Percentiles rank a stretch among this genome's conserved stretches.
Evolutionary conservation across 352 stramenopile genomes (phyloP).

Genomic region (Pythium periplocum): DNA sequence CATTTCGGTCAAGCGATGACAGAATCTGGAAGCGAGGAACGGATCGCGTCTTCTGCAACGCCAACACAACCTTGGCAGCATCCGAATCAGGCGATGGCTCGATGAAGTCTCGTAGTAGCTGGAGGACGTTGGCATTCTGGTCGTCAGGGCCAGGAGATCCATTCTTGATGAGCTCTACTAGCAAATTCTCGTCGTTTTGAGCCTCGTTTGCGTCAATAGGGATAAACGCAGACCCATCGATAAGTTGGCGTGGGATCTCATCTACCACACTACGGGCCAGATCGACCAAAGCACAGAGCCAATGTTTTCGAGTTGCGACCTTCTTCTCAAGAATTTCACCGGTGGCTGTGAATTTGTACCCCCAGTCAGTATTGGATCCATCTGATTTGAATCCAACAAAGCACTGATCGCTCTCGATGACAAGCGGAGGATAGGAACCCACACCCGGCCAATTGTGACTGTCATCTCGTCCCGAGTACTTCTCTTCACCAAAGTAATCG

Average conservation of each 20-base stretch:
- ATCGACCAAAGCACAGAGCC: constrained; percentile 51
- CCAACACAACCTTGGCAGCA: constrained; percentile 25
- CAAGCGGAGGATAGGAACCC: constrained; percentile 44
- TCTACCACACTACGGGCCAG: constrained; percentile 43
- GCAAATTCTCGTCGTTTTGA: constrained; percentile 46
- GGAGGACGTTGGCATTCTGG: constrained; percentile 56
- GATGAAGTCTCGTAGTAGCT: constrained; percentile 59
- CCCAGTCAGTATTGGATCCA: constrained; percentile 79
- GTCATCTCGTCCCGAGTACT: constrained; percentile 69
- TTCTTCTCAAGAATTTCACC: constrained; percentile 64
- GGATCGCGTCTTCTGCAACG: too few relatives aligned
- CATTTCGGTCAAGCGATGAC: too few relatives aligned
- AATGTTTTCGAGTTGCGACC: constrained; percentile 49
- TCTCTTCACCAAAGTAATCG: constrained; percentile 56
- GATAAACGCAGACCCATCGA: constrained; percentile 42
- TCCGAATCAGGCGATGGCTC: constrained; percentile 28
- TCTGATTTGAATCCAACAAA: constrained; percentile 85
- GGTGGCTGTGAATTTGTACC: constrained; percentile 67
- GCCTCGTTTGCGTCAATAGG: constrained; percentile 46
- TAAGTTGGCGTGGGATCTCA: constrained; percentile 39
- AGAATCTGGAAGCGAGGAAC: too few relatives aligned
- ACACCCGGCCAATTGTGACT: constrained; percentile 85
- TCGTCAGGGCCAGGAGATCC: constrained; percentile 36
- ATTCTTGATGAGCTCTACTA: constrained; percentile 69
- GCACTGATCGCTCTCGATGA: constrained; percentile 75